A percentile compares a stretch with the other conserved stretches of the same genome.
Conservation (phyloP, 805 yeast species). For the Kodamaea sagamina region DNA sequence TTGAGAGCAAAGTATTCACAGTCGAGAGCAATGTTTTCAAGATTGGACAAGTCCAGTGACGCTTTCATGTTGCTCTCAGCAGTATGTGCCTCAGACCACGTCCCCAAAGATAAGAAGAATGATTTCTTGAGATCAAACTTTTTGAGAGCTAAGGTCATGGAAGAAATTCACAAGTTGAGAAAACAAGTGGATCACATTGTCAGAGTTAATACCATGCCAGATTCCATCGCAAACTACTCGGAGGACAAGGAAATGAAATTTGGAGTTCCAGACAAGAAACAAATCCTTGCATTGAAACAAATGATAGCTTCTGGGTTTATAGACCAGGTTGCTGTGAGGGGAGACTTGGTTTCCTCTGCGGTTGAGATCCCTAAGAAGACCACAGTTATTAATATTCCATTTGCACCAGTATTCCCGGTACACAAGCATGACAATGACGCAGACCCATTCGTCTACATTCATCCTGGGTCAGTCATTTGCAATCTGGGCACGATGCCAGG, state of each 20-base stretch:
- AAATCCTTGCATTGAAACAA: constrained; percentile 80
- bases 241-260: constrained; percentile 44
- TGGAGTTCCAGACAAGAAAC: constrained; percentile 67
- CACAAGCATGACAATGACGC: constrained; percentile 34
- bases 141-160: constrained; percentile 77
- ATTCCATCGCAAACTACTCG: constrained; percentile 52
- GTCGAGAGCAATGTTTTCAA: constrained; percentile 61
- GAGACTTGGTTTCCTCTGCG: constrained; percentile 70
- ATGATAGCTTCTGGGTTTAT: constrained; percentile 91
- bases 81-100: constrained; percentile 84
- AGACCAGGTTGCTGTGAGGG: constrained; percentile 86
- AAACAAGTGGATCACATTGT: constrained; percentile 79
- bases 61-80: constrained; percentile 74
- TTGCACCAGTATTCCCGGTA: constrained; percentile 56
- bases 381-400: constrained; percentile 62
- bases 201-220: constrained; percentile 60
- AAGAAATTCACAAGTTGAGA: constrained; percentile 79
- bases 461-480: constrained; percentile 70
- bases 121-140: constrained; percentile 62
- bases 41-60: constrained; percentile 75
- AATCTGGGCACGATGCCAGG: constrained; percentile 73
- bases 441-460: constrained; percentile 70
- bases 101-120: constrained; percentile 47
- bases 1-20: constrained; percentile 55
- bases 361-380: constrained; percentile 59